Conservation (phyloP, 1,284 basidiomycete genomes). For the Ustilago xerochloae region DNA sequence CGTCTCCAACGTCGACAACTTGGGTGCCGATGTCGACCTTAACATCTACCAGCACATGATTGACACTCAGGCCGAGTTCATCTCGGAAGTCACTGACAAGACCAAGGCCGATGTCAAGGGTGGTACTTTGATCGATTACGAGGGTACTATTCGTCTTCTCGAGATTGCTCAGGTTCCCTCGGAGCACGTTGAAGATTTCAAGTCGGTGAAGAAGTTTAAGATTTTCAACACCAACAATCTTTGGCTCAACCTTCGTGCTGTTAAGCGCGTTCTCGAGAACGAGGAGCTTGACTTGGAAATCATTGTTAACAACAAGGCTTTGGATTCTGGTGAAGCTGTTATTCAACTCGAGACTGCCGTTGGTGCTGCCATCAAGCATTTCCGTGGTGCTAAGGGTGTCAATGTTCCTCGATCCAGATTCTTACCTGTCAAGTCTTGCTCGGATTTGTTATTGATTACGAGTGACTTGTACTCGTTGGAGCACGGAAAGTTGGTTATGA, state of each 20-base stretch:
- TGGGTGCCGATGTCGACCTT: constrained; percentile 89
- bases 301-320: constrained; percentile 88
- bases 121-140: constrained; percentile 93
- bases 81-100: constrained; percentile 88
- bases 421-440: constrained; percentile 84
- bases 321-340: constrained; percentile 78
- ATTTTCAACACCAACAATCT: constrained; percentile 84
- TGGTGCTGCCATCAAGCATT: constrained; percentile 98
- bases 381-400: constrained; percentile 88
- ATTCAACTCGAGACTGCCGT: constrained; percentile 95
- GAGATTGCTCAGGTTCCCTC: constrained; percentile 99
- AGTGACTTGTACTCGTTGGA: constrained; percentile 94
- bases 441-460: constrained; percentile 86
- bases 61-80: constrained; percentile 68
- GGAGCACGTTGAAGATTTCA: constrained; percentile 98
- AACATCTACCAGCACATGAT: constrained; percentile 73
- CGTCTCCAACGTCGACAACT: constrained; percentile 98
- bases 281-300: constrained; percentile 85
- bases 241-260: constrained; percentile 89
- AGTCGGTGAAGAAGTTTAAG: constrained; percentile 76
- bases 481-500: constrained; percentile 92
- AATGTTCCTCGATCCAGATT: constrained; percentile 97
- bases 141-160: constrained; percentile 90
- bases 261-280: constrained; percentile 93
- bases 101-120: constrained; percentile 99